A percentile compares a stretch with the other conserved stretches of the same genome.
Evolutionary conservation across 2,329 filamentous ascomycete species (phyloP).

Genomic region (Remersonia thermophila): DNA sequence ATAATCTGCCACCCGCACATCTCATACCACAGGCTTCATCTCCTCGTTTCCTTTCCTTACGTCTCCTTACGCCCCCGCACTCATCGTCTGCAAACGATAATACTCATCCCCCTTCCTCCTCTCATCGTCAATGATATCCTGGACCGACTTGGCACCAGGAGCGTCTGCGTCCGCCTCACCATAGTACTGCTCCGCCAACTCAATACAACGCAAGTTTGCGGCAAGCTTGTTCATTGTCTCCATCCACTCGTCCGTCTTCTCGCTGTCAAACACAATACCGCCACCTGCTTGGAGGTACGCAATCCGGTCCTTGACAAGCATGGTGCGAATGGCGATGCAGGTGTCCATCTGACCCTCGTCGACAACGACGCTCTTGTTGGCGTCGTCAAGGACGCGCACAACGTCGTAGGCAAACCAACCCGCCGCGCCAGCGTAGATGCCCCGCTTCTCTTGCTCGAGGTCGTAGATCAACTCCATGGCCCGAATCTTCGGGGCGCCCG

Average conservation of each 20-base stretch:
- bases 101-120: constrained; percentile 18
- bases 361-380: background rate
- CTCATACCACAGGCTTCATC: too few relatives aligned
- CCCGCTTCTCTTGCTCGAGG: constrained; percentile 84
- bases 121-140: constrained; percentile 20
- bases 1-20: too few relatives aligned
- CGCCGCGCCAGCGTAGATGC: constrained; percentile 89
- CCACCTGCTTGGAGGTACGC: constrained; percentile 86
- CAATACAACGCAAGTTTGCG: constrained; percentile 81
- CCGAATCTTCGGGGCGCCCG: constrained; percentile 85
- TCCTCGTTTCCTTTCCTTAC: too few relatives aligned
- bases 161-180: constrained; percentile 11
- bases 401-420: constrained; percentile 89
- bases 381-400: constrained; percentile 32
- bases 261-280: constrained; percentile 89
- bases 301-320: constrained; percentile 83
- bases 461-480: constrained; percentile 97
- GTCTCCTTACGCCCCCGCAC: constrained; percentile 8
- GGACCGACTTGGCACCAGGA: constrained; percentile 15
- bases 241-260: constrained; percentile 81
- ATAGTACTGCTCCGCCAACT: constrained; percentile 62
- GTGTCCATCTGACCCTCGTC: constrained; percentile 83
- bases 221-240: constrained; percentile 93
- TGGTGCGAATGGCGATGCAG: constrained; percentile 69
- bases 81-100: constrained; percentile 12